phyloP scores from a whole-genome alignment of 257 asterid species.

The Mentha longifolia region DNA sequence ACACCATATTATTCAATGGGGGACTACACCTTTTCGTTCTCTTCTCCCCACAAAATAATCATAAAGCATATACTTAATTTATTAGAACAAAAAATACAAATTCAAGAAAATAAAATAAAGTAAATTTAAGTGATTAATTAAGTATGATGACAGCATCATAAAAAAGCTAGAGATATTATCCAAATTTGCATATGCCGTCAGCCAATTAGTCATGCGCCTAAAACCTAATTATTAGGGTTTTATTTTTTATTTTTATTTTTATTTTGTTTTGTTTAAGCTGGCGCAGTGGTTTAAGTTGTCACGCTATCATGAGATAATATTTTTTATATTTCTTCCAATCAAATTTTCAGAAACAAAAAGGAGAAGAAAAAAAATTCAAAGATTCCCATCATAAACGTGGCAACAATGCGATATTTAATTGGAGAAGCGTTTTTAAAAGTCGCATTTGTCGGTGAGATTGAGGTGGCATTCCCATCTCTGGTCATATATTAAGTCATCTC shows the following conservation, averaged over 20 bases:
- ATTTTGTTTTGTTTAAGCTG: not conserved
- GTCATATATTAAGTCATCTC: conserved; percentile 41
- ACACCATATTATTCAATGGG: conserved; percentile 18
- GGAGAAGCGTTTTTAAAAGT: conserved; percentile 33
- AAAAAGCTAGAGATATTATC: conserved; percentile 17
- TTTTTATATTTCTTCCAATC: conserved; percentile 14
- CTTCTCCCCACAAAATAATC: not conserved
- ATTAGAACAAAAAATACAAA: not conserved
- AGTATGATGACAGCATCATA: conserved; percentile 23
- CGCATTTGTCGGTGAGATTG: conserved; percentile 45
- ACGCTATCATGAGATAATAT: conserved; percentile 18
- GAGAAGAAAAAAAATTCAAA: conserved; percentile 29
- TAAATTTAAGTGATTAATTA: not conserved
- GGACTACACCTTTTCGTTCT: not conserved
- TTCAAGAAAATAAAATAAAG: not conserved
- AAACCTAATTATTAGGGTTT: not conserved
- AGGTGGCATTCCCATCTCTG: conserved; percentile 41
- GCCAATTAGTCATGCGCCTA: conserved; percentile 25
- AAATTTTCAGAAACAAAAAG: conserved; percentile 6
- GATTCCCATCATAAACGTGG: conserved; percentile 46
- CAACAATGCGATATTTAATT: conserved; percentile 27
- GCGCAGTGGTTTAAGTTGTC: conserved; percentile 34
- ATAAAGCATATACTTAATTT: not conserved
- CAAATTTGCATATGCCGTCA: conserved; percentile 23
- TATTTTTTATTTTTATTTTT: not conserved